Evolutionary conservation across 2,329 filamentous ascomycete species (phyloP).

Genomic region (Colletotrichum musae): DNA sequence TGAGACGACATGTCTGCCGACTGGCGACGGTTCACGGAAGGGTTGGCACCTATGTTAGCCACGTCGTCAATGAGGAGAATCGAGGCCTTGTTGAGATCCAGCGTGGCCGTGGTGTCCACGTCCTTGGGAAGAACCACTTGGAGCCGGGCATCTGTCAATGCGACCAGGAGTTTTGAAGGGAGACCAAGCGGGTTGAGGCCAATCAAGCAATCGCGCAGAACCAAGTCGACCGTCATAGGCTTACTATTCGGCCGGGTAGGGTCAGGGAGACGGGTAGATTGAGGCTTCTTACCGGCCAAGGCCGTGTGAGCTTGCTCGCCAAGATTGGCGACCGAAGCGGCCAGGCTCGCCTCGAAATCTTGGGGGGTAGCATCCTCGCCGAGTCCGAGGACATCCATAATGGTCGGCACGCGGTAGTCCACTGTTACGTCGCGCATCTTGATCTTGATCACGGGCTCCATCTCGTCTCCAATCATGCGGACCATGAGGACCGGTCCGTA

Average conservation of each 20-base stretch:
- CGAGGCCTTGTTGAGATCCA: constrained; percentile 84
- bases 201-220: constrained; percentile 84
- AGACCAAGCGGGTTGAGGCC: constrained; percentile 86
- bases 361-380: constrained; percentile 77
- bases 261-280: constrained; percentile 13
- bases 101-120: constrained; percentile 72
- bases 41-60: constrained; percentile 47
- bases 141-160: constrained; percentile 83
- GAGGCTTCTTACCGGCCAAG: constrained; percentile 49
- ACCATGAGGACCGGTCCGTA: constrained; percentile 79
- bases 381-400: constrained; percentile 84
- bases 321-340: constrained; percentile 84
- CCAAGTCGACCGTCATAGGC: constrained; percentile 79
- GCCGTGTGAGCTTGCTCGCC: constrained; percentile 73
- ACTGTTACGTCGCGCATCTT: constrained; percentile 86
- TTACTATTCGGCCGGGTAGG: constrained; percentile 55
- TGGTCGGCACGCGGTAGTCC: constrained; percentile 90
- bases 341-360: constrained; percentile 82
- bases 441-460: constrained; percentile 90
- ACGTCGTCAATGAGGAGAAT: constrained; percentile 87
- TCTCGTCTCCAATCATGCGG: constrained; percentile 92
- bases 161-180: constrained; percentile 82
- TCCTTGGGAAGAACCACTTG: constrained; percentile 77
- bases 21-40: constrained; percentile 42
- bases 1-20: constrained; percentile 58